Percentiles rank a stretch among this genome's conserved stretches.
phyloP scores from a whole-genome alignment of 768 basidiomycete species.

The Roridomyces roridus region DNA sequence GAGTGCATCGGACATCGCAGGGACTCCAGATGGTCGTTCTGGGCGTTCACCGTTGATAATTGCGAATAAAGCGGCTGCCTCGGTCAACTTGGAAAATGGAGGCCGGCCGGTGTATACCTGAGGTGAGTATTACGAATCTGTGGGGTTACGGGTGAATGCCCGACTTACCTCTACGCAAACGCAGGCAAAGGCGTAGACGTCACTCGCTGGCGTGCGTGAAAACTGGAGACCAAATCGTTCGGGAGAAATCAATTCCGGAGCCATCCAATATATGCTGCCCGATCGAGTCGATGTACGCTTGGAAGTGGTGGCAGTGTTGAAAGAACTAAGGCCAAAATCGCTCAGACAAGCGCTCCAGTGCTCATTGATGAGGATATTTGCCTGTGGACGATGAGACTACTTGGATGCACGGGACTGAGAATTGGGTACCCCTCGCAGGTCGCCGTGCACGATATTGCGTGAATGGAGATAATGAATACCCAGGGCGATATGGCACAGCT shows the following conservation, averaged over 20 bases:
- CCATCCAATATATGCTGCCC: conserved; percentile 6
- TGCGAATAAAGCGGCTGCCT: neutral
- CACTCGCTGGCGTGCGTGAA: conserved; percentile 4
- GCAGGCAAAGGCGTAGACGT: conserved; percentile 16
- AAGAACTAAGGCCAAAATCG: conserved; percentile 6
- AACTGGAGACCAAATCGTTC: neutral
- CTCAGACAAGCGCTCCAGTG: neutral
- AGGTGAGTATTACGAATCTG: neutral
- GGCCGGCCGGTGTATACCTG: neutral
- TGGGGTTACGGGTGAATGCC: no score
- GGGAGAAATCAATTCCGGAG: conserved; percentile 12
- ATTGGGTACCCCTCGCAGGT: neutral
- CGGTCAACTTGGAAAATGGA: neutral
- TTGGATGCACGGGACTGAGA: neutral
- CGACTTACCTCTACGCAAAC: conserved; percentile 15
- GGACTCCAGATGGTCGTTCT: neutral
- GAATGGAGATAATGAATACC: conserved; percentile 4
- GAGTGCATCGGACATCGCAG: neutral
- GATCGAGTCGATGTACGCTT: neutral
- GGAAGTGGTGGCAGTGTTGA: neutral
- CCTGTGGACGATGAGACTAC: conserved; percentile 6
- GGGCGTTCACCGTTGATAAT: conserved; percentile 1
- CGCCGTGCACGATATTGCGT: neutral
- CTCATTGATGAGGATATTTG: conserved; percentile 4
- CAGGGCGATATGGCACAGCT: neutral